Evolutionary conservation across 1,139 yeast genomes (phyloP), one percentile per base, ranked within the genome.

Genomic region (Entelexis paramagnoliae): DNA sequence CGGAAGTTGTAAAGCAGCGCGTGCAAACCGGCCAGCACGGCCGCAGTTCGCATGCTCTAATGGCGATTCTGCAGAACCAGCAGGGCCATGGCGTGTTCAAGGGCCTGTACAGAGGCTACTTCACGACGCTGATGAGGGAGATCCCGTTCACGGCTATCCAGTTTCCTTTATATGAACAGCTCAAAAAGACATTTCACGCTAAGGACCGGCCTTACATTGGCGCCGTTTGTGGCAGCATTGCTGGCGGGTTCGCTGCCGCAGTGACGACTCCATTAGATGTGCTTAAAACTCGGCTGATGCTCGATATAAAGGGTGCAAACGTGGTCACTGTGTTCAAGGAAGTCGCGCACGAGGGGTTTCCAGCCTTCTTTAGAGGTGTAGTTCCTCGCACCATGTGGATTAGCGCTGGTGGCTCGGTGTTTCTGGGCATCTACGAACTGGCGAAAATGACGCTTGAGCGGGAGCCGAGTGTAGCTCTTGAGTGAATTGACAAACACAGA

Each of bases 331-430:
- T 86, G 53, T 76, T 82, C 1, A 60, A 60, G 28, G 65, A 61
- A 7, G 73, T 88, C 51, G 65, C 64, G 33, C 86, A 82, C 50
- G 95, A 85, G 62, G 95, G 95, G 0, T 67, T 71, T 47, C 59
- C 64, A 9, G 88, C 83, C 1, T 86, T 91, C 58, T 76, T 79
- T 64, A 77, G 77, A 49, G 98, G 98, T 5, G 75, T 89, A 39
- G 96, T 95, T 0, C 97, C 98, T 2, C 74, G 98, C 65, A 88
- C 96, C 0, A 76, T 85, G 78, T 91, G 98, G 98, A 91, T 91
- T 55, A 82, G 95, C 70, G 93, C 95, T 4, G 99, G 99, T 17
- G 99, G 99, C 19, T 96, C 97, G 30, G 87, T 93, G 35, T 91
- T 93, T 70, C 73, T 91, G 53, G 99, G 99, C 3, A 86, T 87